phyloP scores from a whole-genome alignment of 2,329 filamentous ascomycete genomes.

The Colletotrichum aenigma region DNA sequence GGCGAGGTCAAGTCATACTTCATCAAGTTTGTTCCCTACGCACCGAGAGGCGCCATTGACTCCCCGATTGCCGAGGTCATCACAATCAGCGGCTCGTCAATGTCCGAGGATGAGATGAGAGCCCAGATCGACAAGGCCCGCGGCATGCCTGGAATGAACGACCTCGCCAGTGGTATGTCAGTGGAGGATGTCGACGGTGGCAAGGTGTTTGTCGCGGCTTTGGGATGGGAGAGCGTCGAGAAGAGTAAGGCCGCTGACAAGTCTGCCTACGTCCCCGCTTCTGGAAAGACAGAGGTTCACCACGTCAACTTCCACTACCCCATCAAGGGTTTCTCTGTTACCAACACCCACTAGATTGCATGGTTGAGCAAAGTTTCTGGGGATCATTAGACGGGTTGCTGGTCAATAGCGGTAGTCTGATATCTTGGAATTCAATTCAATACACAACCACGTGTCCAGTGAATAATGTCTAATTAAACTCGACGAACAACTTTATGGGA shows the following conservation, averaged over 20 bases:
- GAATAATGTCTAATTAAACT: neutral
- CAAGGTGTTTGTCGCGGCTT: slow-evolving; percentile 7
- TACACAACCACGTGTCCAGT: neutral
- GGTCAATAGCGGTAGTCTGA: neutral
- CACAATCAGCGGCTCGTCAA: neutral
- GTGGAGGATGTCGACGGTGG: neutral
- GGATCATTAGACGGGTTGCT: neutral
- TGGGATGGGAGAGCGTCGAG: slow-evolving; percentile 13
- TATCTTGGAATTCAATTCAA: neutral
- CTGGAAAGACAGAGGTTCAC: neutral
- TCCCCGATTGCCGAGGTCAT: slow-evolving; percentile 12
- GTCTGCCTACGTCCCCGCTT: neutral
- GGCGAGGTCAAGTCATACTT: slow-evolving; percentile 4
- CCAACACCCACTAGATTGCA: neutral
- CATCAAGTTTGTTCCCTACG: slow-evolving; percentile 13
- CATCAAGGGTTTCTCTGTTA: slow-evolving; percentile 11
- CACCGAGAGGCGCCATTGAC: slow-evolving; percentile 10
- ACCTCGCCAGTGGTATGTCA: slow-evolving; percentile 1
- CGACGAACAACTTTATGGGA: neutral
- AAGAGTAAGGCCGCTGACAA: slow-evolving; percentile 11
- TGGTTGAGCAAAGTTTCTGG: neutral
- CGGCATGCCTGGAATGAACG: neutral
- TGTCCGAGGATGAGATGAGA: slow-evolving; percentile 4
- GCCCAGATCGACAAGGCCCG: slow-evolving; percentile 3
- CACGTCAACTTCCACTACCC: slow-evolving; percentile 16